Evolutionary conservation across 2,329 filamentous ascomycete species (phyloP).

Genomic region (Fusarium clavum): DNA sequence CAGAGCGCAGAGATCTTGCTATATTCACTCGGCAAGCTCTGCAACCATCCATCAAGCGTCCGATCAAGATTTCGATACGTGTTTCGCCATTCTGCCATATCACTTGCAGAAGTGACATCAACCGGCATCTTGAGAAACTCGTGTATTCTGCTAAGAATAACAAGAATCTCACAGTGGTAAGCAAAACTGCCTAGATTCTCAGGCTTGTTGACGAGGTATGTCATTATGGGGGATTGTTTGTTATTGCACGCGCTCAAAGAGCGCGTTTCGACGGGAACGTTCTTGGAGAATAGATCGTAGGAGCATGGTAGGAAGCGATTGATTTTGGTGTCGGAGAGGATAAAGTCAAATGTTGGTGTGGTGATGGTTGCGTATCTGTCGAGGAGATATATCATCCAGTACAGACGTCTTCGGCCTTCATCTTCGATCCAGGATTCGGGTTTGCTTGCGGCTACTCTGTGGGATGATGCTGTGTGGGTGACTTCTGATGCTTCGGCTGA

Average conservation of each 20-base stretch:
- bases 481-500: conserved; percentile 49
- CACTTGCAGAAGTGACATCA: conserved; percentile 53
- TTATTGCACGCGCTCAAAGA: conserved; percentile 45
- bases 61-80: conserved; percentile 55
- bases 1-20: conserved; percentile 59
- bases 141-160: conserved; percentile 57
- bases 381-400: conserved; percentile 60
- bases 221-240: conserved; percentile 39
- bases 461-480: conserved; percentile 51
- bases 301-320: conserved; percentile 57
- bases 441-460: conserved; percentile 50
- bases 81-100: conserved; percentile 56
- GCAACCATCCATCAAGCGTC: conserved; percentile 56
- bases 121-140: conserved; percentile 56
- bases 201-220: conserved; percentile 52
- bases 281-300: conserved; percentile 58
- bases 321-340: conserved; percentile 55
- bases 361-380: conserved; percentile 59
- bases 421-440: conserved; percentile 60
- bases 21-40: conserved; percentile 58
- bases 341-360: conserved; percentile 56
- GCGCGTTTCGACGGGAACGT: conserved; percentile 57
- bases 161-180: conserved; percentile 59
- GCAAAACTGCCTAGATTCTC: conserved; percentile 60
- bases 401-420: conserved; percentile 56